Conservation (phyloP, 2,329 filamentous ascomycete species). For the Zopfia rhizophila region DNA sequence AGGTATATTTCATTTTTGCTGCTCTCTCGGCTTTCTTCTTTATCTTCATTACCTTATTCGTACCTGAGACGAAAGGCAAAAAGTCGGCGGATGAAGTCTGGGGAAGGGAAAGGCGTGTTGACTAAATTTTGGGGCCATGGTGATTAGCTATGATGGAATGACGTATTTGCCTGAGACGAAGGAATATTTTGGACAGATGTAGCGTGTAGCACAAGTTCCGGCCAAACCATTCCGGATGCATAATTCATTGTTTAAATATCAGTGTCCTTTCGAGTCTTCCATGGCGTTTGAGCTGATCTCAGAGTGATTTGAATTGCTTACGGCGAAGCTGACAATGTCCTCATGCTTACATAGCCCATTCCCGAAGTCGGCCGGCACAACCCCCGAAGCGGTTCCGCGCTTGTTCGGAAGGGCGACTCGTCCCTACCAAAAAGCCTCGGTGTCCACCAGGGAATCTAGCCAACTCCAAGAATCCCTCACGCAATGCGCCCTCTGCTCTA, state of each 20-base stretch:
- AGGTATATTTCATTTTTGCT: slow-evolving; percentile 93
- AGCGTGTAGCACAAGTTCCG: too few species aligned
- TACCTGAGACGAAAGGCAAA: slow-evolving; percentile 92
- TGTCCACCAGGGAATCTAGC: slow-evolving; percentile 11
- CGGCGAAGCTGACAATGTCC: slow-evolving; percentile 11
- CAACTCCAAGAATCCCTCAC: slow-evolving; percentile 17
- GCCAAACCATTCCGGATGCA: too few species aligned
- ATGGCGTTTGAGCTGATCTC: too few species aligned
- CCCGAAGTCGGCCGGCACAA: slow-evolving; percentile 19
- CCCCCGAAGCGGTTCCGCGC: slow-evolving; percentile 35
- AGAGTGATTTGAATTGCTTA: slow-evolving; percentile 36
- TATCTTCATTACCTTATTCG: slow-evolving; percentile 75
- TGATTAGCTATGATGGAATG: neutral
- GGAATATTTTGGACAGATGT: neutral
- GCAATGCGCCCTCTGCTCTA: slow-evolving; percentile 12
- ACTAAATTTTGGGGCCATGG: too few species aligned
- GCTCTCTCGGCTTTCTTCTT: slow-evolving; percentile 75
- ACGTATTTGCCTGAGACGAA: too few species aligned
- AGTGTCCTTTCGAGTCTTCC: too few species aligned
- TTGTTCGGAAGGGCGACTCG: slow-evolving; percentile 27
- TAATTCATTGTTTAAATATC: too few species aligned
- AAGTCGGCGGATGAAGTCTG: slow-evolving; percentile 89
- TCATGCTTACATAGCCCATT: slow-evolving; percentile 21
- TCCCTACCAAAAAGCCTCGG: slow-evolving; percentile 27
- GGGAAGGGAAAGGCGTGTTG: slow-evolving; percentile 67